phyloP scores from a whole-genome alignment of 495 filamentous ascomycete species.

The Daldinia loculata region DNA sequence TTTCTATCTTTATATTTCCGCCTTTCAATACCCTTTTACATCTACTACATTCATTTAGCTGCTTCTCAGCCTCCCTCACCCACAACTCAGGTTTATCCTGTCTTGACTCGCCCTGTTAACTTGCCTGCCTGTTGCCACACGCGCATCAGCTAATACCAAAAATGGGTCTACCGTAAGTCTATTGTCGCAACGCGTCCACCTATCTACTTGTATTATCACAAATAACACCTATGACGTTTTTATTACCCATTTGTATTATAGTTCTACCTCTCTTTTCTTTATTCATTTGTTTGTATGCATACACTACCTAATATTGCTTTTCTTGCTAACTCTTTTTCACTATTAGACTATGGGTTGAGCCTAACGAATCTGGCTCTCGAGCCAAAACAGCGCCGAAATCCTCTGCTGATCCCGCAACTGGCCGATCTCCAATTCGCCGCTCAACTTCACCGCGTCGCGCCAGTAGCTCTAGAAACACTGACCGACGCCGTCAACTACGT shows the following conservation, averaged over 20 bases:
- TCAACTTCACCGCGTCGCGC: conserved; percentile 72
- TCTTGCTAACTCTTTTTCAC: conserved; percentile 15
- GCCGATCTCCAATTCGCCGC: conserved; percentile 75
- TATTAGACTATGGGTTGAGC: conserved; percentile 62
- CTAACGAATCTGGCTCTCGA: conserved; percentile 64
- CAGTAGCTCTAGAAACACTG: background rate
- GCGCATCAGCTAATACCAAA: conserved; percentile 43
- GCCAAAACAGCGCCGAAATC: conserved; percentile 61
- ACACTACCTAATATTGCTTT: background rate
- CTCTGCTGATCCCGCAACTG: conserved; percentile 55
- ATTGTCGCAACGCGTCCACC: conserved; percentile 36
- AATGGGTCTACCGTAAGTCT: conserved; percentile 86
- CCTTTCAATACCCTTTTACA: background rate
- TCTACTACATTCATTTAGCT: background rate
- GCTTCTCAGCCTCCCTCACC: background rate
- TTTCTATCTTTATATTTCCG: background rate
- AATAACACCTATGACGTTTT: background rate
- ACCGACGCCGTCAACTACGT: conserved; percentile 25
- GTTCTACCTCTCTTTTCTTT: background rate
- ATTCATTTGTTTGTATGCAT: background rate
- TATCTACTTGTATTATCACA: conserved; percentile 5
- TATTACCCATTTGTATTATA: background rate
- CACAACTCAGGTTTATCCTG: background rate
- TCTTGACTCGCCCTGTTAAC: conserved; percentile 7
- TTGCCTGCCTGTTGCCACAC: conserved; percentile 13